A percentile compares a stretch with the other conserved stretches of the same genome.
These are phyloP conservation scores for Aspergillus fumigatus DNA, from an alignment of 2,329 filamentous ascomycete species.

Conservation along the genomic window DNA sequence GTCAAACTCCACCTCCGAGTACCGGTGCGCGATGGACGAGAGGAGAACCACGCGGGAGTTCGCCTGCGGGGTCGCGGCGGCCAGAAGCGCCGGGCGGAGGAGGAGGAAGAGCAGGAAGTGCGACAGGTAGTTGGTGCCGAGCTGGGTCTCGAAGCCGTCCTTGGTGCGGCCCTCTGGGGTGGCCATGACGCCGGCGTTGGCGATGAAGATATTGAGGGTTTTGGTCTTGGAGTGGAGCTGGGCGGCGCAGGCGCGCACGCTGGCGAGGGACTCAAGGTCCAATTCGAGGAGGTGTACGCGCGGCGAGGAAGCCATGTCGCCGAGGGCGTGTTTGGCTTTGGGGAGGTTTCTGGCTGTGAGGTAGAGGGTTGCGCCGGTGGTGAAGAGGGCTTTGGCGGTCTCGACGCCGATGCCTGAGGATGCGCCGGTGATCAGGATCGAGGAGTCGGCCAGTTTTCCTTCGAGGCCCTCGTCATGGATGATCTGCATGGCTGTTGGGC, in stretches of 20 bases:
- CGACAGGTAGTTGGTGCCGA: slow-evolving; percentile 50
- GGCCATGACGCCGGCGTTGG: slow-evolving; percentile 45
- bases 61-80: slow-evolving; percentile 17
- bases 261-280: slow-evolving; percentile 2
- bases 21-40: slow-evolving; percentile 42
- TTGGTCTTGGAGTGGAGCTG: slow-evolving; percentile 6
- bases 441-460: slow-evolving; percentile 11
- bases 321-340: slow-evolving; percentile 28
- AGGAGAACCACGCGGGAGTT: slow-evolving; percentile 47
- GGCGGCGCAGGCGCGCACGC: slow-evolving; percentile 5
- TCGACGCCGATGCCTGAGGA: slow-evolving; percentile 42
- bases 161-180: slow-evolving; percentile 33
- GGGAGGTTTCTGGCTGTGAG: slow-evolving; percentile 32
- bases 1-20: slow-evolving; percentile 27
- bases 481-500: slow-evolving; percentile 35
- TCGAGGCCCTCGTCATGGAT: slow-evolving; percentile 17
- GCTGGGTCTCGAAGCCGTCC: slow-evolving; percentile 44
- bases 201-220: slow-evolving; percentile 29
- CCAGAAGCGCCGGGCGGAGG: slow-evolving; percentile 31
- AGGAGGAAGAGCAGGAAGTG: slow-evolving; percentile 53
- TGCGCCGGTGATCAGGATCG: slow-evolving; percentile 13
- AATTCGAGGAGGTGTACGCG: slow-evolving; percentile 17
- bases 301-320: slow-evolving; percentile 13
- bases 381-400: slow-evolving; percentile 42
- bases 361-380: slow-evolving; percentile 32